phyloP scores from a whole-genome alignment of 345 rosid genomes.

The Populus deltoides region DNA sequence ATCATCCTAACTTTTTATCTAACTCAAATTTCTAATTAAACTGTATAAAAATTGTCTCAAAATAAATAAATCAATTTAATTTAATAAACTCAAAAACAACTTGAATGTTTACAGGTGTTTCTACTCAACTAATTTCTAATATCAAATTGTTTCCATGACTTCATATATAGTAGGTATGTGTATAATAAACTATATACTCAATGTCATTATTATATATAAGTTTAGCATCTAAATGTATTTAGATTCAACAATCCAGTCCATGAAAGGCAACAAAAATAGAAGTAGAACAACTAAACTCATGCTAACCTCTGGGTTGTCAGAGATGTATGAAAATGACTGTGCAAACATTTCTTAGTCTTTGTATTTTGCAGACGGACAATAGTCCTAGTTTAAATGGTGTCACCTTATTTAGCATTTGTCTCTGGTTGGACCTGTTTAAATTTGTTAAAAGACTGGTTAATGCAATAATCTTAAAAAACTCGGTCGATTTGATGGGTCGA shows the following conservation, averaged over 20 bases:
- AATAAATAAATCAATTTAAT: no score
- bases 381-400: slow-evolving; percentile 60
- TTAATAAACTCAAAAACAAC: rapidly evolving
- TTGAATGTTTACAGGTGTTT: no score
- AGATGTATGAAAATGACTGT: slow-evolving; percentile 84
- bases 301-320: slow-evolving; percentile 91
- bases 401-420: slow-evolving; percentile 70
- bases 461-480: rapidly evolving
- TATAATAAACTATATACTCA: neutral
- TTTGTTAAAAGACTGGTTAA: rapidly evolving
- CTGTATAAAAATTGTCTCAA: rapidly evolving
- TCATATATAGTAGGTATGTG: neutral
- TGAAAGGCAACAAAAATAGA: neutral
- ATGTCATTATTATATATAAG: neutral
- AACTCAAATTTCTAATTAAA: no score
- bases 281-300: neutral
- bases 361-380: slow-evolving; percentile 78
- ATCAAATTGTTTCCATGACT: neutral
- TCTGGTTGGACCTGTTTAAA: slow-evolving; percentile 3
- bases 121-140: neutral
- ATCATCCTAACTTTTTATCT: rapidly evolving
- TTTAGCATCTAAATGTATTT: neutral
- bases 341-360: slow-evolving; percentile 90
- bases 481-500: rapidly evolving
- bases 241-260: neutral